Evolutionary conservation across 345 rosid genomes (phyloP), one percentile per base, ranked within the genome.

Genomic region (Eutrema heterophyllum): DNA sequence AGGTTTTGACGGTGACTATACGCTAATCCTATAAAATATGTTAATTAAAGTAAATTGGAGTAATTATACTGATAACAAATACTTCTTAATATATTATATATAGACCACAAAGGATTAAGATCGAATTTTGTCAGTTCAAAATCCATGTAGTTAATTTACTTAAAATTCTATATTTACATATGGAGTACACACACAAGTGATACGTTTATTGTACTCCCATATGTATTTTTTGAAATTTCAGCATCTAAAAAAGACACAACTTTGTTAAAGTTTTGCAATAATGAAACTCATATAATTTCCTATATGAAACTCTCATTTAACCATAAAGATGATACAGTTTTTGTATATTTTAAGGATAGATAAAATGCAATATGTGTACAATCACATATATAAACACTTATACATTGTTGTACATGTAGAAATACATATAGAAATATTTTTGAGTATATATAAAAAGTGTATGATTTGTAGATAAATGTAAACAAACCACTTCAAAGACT

Each of bases 401-500:
- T 26, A 73, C 9, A 41, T 10, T 36, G 12, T 12, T 49, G 54
- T 26, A 49, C 9, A 33, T 35, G 21, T 58, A 26, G 3, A 45
- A 9, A 48, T 18, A 21, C 5, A 29, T 10, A 41, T 4, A 27
- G 12, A 39, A n/a, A 29, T 27, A 16, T 12, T 9, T 2, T 3
- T 30, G 3, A 16, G 52, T 18, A 61, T 35, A 61, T 21, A 21
- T 21, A 0, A 51, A 49, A 74, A 26, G 64, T 30, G 15, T 18
- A 46, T 35, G 49, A 65, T 48, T 45, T 55, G 40, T 53, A 62
- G 55, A 76, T 46, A 64, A 14, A 76, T 54, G 51, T 36, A 30
- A 57, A 71, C 62, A 57, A 77, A 59, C 73, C 73, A 58, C 81
- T 64, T 58, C 41, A 71, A 29, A 65, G 64, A 66, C 56, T 58